Conservation (phyloP, 306 rosid genomes). For the Medicago lupulina region DNA sequence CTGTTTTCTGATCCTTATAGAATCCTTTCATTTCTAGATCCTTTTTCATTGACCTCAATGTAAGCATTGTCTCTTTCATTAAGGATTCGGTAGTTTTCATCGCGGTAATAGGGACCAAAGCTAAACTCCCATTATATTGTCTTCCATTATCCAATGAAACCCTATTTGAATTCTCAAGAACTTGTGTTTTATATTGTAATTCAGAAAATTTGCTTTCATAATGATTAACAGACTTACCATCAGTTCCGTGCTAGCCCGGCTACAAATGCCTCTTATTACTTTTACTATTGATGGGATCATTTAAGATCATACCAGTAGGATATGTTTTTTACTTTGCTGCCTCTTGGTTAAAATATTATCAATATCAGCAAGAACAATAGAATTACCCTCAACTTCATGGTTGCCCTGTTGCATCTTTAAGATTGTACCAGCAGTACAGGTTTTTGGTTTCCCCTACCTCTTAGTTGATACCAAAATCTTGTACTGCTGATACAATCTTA, state of each 20-base stretch:
- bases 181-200: slow-evolving; percentile 44
- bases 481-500: slow-evolving; percentile 37
- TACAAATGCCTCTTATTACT: slow-evolving; percentile 29
- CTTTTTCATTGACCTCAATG: slow-evolving; percentile 55
- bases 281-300: slow-evolving; percentile 37
- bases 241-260: slow-evolving; percentile 36
- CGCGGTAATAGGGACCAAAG: background rate
- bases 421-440: slow-evolving; percentile 36
- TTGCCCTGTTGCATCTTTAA: slow-evolving; percentile 35
- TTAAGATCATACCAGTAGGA: slow-evolving; percentile 36
- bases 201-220: slow-evolving; percentile 46
- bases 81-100: background rate
- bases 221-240: slow-evolving; percentile 42
- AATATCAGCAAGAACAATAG: slow-evolving; percentile 45
- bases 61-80: slow-evolving; percentile 12
- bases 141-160: slow-evolving; percentile 36
- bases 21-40: slow-evolving; percentile 22
- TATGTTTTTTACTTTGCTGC: slow-evolving; percentile 31
- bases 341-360: slow-evolving; percentile 45
- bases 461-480: slow-evolving; percentile 40
- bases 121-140: slow-evolving; percentile 25
- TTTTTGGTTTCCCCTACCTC: slow-evolving; percentile 49
- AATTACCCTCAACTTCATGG: slow-evolving; percentile 38
- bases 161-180: slow-evolving; percentile 24
- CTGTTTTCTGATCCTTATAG: slow-evolving; percentile 43